Percentiles rank a stretch among this genome's conserved stretches.
Evolutionary conservation across 2,329 filamentous ascomycete genomes (phyloP).

Genomic region (Alternaria hordeiaustralica): DNA sequence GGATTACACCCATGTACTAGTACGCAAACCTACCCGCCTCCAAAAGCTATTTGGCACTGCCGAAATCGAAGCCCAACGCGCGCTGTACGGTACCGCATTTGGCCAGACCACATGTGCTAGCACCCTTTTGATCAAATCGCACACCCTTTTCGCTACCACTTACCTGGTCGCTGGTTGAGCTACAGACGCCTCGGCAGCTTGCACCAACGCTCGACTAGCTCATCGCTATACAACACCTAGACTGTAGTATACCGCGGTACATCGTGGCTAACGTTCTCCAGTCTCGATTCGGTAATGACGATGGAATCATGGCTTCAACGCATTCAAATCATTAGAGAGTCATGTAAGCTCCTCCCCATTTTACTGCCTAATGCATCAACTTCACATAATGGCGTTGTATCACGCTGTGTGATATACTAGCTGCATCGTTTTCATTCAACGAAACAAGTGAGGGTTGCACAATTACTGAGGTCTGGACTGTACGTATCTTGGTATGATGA

Average conservation of each 20-base stretch:
- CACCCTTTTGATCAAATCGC: neutral
- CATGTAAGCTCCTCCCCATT: neutral
- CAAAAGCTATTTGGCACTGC: neutral
- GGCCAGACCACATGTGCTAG: neutral
- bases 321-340: neutral
- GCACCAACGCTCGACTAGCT: neutral
- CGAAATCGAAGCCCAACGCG: neutral
- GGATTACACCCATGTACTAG: neutral
- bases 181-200: neutral
- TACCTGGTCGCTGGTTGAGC: neutral
- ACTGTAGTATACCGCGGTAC: neutral
- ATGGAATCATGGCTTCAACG: neutral
- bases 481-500: neutral
- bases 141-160: neutral
- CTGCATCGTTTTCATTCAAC: neutral
- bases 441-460: neutral
- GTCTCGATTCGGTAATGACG: neutral
- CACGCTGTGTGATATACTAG: neutral
- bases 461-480: neutral
- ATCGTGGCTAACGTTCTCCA: neutral
- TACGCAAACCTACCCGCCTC: neutral
- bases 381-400: neutral
- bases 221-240: neutral
- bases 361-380: neutral
- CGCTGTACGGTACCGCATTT: neutral